phyloP scores from a whole-genome alignment of 23 red algal species.

The Chondrus crispus region DNA sequence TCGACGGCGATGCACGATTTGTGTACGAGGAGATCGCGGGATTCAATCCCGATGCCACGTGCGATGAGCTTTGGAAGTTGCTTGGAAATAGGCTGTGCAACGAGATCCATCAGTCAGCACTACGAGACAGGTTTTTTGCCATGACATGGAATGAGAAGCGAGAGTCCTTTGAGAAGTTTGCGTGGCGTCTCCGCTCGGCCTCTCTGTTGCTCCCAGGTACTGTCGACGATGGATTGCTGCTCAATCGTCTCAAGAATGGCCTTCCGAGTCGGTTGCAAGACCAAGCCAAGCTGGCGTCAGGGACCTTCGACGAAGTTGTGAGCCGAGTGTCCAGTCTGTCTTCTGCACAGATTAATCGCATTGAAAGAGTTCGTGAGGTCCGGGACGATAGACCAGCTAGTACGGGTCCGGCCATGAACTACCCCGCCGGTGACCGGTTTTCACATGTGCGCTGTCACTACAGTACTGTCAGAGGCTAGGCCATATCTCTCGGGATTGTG shows the following conservation, averaged over 20 bases:
- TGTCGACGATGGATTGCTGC: background rate
- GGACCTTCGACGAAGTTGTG: no score
- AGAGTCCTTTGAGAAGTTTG: background rate
- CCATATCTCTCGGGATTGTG: no score
- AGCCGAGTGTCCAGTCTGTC: no score
- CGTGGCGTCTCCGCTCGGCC: background rate
- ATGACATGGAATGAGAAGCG: constrained; percentile 6
- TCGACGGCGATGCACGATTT: background rate
- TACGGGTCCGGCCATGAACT: no score
- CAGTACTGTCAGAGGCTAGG: no score
- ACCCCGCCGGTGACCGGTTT: no score
- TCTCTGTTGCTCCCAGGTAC: background rate
- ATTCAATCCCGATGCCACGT: no score
- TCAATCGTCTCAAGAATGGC: background rate
- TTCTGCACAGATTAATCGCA: no score
- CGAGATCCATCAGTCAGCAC: background rate
- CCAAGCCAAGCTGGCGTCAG: no score
- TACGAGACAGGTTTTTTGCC: background rate
- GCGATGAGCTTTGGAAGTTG: background rate
- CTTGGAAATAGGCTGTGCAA: background rate
- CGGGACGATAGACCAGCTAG: no score
- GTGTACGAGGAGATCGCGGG: background rate
- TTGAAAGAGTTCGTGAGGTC: no score
- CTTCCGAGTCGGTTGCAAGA: background rate
- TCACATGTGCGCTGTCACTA: no score